phyloP scores from a whole-genome alignment of 1,139 yeast species.

The Fermentozyma sake region DNA sequence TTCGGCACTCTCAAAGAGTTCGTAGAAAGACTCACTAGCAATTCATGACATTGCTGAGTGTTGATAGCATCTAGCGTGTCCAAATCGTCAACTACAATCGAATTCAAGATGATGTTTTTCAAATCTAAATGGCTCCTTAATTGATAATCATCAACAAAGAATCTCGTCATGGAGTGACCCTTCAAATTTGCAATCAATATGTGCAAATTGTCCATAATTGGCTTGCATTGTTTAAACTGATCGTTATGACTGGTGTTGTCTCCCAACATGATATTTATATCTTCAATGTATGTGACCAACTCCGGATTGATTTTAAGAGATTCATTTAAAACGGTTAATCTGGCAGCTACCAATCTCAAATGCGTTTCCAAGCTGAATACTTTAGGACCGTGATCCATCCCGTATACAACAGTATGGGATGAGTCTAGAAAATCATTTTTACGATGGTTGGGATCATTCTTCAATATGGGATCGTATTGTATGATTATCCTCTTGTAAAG shows the following conservation, averaged over 20 bases:
- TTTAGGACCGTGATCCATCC: slow-evolving; percentile 13
- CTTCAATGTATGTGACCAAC: slow-evolving; percentile 19
- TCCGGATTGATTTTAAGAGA: slow-evolving; percentile 26
- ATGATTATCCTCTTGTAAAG: slow-evolving; percentile 28
- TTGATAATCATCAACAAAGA: slow-evolving; percentile 13
- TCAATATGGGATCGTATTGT: slow-evolving; percentile 20
- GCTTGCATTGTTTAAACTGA: slow-evolving; percentile 5
- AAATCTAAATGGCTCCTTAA: slow-evolving; percentile 9
- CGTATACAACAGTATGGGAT: slow-evolving; percentile 21
- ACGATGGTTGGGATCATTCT: slow-evolving; percentile 9
- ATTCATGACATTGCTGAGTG: background rate
- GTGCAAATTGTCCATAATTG: slow-evolving; percentile 8
- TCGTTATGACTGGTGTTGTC: slow-evolving; percentile 3
- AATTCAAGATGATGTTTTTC: slow-evolving; percentile 2
- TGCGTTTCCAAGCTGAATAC: slow-evolving; percentile 6
- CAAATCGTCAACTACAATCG: slow-evolving; percentile 2
- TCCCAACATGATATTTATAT: slow-evolving; percentile 15
- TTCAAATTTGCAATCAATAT: slow-evolving; percentile 7
- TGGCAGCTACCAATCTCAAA: slow-evolving; percentile 24
- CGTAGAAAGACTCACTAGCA: slow-evolving; percentile 1
- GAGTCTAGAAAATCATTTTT: slow-evolving; percentile 22
- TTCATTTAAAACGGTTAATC: slow-evolving; percentile 22
- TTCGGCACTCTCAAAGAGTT: background rate
- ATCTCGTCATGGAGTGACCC: slow-evolving; percentile 8
- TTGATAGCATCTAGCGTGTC: background rate